Evolutionary conservation across 169 alveolate genomes (phyloP).

Genomic region (Plasmodium gaboni): DNA sequence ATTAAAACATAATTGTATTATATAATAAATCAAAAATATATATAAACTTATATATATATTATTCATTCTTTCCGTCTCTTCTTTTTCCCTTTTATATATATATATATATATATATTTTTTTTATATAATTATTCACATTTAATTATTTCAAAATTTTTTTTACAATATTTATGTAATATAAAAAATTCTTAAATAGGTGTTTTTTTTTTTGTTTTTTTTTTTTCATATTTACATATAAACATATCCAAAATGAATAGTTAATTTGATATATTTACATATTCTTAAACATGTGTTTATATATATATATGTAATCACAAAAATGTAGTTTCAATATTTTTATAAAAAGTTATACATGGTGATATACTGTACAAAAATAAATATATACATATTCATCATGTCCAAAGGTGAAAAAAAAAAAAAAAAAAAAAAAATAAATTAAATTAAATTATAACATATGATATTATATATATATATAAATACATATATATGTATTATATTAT

Average conservation of each 20-base stretch:
- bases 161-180: background rate
- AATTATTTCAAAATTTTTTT: background rate
- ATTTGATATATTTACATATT: too few relatives aligned
- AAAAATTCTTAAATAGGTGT: background rate
- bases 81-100: background rate
- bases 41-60: background rate
- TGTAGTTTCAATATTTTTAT: too few relatives aligned
- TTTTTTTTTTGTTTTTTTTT: too few relatives aligned
- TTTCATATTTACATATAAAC: too few relatives aligned
- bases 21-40: conserved; percentile 12
- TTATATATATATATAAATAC: background rate
- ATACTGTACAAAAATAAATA: too few relatives aligned
- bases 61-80: conserved; percentile 10
- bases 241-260: too few relatives aligned
- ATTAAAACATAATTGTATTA: conserved; percentile 18
- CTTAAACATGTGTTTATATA: too few relatives aligned
- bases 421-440: conserved; percentile 13
- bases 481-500: too few relatives aligned
- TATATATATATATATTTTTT: background rate
- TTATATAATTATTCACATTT: conserved; percentile 1
- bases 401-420: background rate
- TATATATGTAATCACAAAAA: too few relatives aligned
- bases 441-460: background rate
- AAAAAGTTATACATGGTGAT: too few relatives aligned
- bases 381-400: background rate